Conservation (phyloP, 2,329 filamentous ascomycete genomes). For the Calonectria pauciramosa region DNA sequence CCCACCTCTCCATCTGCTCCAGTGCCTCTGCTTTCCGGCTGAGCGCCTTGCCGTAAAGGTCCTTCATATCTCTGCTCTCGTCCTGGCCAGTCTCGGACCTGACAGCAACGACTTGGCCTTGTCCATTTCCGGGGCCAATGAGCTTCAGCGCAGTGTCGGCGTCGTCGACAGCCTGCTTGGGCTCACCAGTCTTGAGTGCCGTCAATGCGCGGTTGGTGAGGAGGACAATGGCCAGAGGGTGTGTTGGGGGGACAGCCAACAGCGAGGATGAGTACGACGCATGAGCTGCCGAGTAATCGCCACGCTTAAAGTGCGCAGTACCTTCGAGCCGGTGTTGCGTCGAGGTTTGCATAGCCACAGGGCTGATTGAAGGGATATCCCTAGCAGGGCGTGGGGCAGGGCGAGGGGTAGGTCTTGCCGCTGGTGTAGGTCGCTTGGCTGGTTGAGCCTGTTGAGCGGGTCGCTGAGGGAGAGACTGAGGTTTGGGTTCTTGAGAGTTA, state of each 20-base stretch:
- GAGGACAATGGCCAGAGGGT: slow-evolving; percentile 90
- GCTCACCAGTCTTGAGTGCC: slow-evolving; percentile 90
- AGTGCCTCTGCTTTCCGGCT: slow-evolving; percentile 96
- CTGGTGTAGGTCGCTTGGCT: slow-evolving; percentile 49
- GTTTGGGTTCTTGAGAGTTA: slow-evolving; percentile 53
- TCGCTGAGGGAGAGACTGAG: slow-evolving; percentile 53
- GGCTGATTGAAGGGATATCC: slow-evolving; percentile 76
- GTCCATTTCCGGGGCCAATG: slow-evolving; percentile 84
- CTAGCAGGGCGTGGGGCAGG: slow-evolving; percentile 65
- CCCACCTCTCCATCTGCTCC: slow-evolving; percentile 96
- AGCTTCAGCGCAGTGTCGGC: slow-evolving; percentile 84
- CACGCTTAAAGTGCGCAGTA: slow-evolving; percentile 91
- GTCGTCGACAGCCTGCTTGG: slow-evolving; percentile 87
- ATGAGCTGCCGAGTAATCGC: slow-evolving; percentile 91
- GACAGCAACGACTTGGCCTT: slow-evolving; percentile 83
- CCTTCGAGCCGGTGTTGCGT: slow-evolving; percentile 84
- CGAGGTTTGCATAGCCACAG: slow-evolving; percentile 79
- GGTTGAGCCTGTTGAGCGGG: slow-evolving; percentile 57
- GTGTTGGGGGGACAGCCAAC: slow-evolving; percentile 78
- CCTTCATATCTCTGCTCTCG: slow-evolving; percentile 86
- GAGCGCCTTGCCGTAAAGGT: slow-evolving; percentile 93
- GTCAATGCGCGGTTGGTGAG: slow-evolving; percentile 93
- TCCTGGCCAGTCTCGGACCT: slow-evolving; percentile 68
- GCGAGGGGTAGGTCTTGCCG: slow-evolving; percentile 50
- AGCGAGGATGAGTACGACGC: slow-evolving; percentile 85